Conservation (phyloP, 345 rosid species). For the Salix udensis region DNA sequence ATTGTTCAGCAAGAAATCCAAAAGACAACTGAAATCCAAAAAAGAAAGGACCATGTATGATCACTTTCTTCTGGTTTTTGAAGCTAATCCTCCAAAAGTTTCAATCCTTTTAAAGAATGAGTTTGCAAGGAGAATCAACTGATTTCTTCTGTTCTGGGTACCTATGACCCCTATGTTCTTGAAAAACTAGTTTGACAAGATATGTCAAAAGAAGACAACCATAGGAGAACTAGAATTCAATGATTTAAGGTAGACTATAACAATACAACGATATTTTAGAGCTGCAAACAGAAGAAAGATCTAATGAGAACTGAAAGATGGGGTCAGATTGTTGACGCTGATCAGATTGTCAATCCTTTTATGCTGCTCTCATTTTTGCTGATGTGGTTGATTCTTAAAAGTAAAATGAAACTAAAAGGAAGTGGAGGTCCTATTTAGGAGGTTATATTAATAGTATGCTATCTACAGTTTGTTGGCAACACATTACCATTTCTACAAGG, state of each 20-base stretch:
- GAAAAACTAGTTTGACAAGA: background rate
- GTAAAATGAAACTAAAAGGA: background rate
- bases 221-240: background rate
- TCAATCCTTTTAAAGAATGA: background rate
- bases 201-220: background rate
- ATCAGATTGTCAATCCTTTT: background rate
- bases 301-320: background rate
- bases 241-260: background rate
- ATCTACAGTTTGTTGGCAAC: background rate
- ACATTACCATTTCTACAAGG: background rate
- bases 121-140: background rate
- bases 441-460: background rate
- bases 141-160: background rate
- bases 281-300: background rate
- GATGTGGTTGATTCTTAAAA: background rate
- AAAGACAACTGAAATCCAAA: background rate
- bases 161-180: background rate
- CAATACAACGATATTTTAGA: background rate
- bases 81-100: background rate
- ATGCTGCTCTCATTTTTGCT: background rate
- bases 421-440: background rate
- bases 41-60: background rate
- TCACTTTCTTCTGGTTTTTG: background rate
- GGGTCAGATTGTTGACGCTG: background rate
- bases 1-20: slow-evolving; percentile 7